Percentiles rank a stretch among this genome's conserved stretches.
Evolutionary conservation across 23 red algal genomes (phyloP).

Genomic region (Gracilaria domingensis): DNA sequence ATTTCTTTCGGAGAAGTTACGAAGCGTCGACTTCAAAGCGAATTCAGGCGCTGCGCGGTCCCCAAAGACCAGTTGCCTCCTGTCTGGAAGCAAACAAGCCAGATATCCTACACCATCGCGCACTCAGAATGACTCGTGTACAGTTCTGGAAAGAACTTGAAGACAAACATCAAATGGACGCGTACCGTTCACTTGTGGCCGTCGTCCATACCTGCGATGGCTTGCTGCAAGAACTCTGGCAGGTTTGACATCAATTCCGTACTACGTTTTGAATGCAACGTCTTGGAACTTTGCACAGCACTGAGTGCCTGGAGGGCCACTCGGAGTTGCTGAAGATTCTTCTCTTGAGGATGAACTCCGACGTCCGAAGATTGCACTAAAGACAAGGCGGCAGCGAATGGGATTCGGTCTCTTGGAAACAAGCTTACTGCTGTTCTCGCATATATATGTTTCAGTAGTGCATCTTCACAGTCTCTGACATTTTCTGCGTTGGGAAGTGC

Average conservation of each 20-base stretch:
- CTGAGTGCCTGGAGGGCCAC: not conserved
- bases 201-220: not conserved
- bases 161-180: slow-evolving; percentile 18
- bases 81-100: slow-evolving; percentile 43
- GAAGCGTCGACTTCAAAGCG: slow-evolving; percentile 16
- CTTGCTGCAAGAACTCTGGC: slow-evolving; percentile 3
- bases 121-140: slow-evolving; percentile 27
- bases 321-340: not conserved
- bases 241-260: slow-evolving; percentile 15
- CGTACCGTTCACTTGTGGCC: not conserved
- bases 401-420: slow-evolving; percentile 60
- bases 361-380: slow-evolving; percentile 11
- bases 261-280: not conserved
- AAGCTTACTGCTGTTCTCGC: slow-evolving; percentile 28
- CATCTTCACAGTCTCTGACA: slow-evolving; percentile 22
- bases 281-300: not conserved
- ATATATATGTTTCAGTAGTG: slow-evolving; percentile 10
- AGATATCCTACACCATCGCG: slow-evolving; percentile 20
- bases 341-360: not conserved
- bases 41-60: slow-evolving; percentile 34
- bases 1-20: not conserved
- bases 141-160: slow-evolving; percentile 7
- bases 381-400: slow-evolving; percentile 60
- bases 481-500: not conserved
- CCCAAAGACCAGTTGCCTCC: slow-evolving; percentile 35